These are phyloP conservation scores for Chrysanthemum lavandulifolium DNA, from an alignment of 129 eudicot genomes.

Conservation along the genomic window DNA sequence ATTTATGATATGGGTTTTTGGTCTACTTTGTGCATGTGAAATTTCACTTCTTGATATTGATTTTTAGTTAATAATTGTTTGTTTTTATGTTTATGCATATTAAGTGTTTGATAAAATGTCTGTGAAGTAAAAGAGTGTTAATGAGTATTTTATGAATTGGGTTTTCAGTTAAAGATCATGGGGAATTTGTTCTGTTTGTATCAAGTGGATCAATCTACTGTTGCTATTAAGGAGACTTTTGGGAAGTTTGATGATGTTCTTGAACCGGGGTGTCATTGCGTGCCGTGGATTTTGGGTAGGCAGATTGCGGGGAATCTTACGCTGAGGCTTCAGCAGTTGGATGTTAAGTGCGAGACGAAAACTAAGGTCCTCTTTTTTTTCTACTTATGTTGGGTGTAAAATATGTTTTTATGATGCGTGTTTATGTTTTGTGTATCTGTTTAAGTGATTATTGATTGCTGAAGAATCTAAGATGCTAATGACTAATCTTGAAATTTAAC, in stretches of 20 bases:
- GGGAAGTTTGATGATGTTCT: slow-evolving; percentile 59
- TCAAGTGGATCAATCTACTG: slow-evolving; percentile 64
- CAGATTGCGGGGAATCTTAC: slow-evolving; percentile 48
- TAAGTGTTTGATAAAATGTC: slow-evolving; percentile 24
- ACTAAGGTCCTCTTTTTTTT: slow-evolving; percentile 45
- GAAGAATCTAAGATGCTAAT: background rate
- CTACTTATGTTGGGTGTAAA: background rate
- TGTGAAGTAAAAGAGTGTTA: slow-evolving; percentile 7
- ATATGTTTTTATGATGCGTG: background rate
- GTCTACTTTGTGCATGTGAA: background rate
- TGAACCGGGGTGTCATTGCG: slow-evolving; percentile 63
- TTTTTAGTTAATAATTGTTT: background rate
- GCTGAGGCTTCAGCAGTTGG: slow-evolving; percentile 58
- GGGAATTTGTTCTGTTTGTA: slow-evolving; percentile 49
- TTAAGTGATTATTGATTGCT: background rate
- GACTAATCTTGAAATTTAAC: background rate
- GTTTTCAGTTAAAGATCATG: slow-evolving; percentile 35
- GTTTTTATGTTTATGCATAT: background rate
- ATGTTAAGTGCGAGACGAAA: slow-evolving; percentile 72
- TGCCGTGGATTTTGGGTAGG: slow-evolving; percentile 61
- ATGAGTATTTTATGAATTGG: background rate
- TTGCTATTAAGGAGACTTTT: slow-evolving; percentile 58
- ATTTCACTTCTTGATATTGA: background rate
- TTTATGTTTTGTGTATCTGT: background rate
- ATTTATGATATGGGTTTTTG: background rate